Evolutionary conservation across 2,329 filamentous ascomycete genomes (phyloP).

Genomic region (Phyllosticta capitalensis): DNA sequence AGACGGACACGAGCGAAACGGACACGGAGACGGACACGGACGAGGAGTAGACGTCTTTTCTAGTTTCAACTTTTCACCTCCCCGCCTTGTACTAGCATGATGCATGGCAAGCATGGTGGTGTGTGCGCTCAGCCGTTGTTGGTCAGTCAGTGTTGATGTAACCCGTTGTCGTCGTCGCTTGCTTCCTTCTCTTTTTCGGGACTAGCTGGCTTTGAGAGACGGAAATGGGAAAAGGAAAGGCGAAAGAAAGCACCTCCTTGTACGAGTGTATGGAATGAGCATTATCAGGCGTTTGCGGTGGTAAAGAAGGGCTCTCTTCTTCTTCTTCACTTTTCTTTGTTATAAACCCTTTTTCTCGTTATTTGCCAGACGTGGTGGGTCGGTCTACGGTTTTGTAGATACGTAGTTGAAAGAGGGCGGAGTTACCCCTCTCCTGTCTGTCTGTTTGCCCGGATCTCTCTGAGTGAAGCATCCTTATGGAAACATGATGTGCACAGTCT

Average conservation of each 20-base stretch:
- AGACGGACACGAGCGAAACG: slow-evolving; percentile 42
- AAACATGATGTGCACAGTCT: too few relatives aligned
- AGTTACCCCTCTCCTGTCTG: neutral
- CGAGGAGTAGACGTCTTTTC: slow-evolving; percentile 23
- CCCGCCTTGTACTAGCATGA: too few relatives aligned
- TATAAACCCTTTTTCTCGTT: neutral
- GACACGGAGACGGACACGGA: slow-evolving; percentile 35
- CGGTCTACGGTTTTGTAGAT: neutral
- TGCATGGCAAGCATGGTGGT: too few relatives aligned
- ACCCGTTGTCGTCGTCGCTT: too few relatives aligned
- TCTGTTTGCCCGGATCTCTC: too few relatives aligned
- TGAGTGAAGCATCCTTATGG: too few relatives aligned
- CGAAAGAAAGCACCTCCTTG: neutral
- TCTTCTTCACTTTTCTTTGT: neutral
- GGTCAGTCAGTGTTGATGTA: too few relatives aligned
- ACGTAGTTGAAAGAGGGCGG: neutral
- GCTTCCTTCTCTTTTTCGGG: too few relatives aligned
- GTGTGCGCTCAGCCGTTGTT: too few relatives aligned
- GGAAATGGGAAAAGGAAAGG: neutral
- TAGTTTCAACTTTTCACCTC: neutral
- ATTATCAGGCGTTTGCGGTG: too few relatives aligned
- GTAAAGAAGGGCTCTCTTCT: neutral
- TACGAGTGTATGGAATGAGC: too few relatives aligned
- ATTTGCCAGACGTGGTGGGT: neutral
- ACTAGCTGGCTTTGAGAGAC: too few relatives aligned